Percentiles rank a stretch among this genome's conserved stretches.
These are phyloP conservation scores for Biscogniauxia mediterranea DNA, from an alignment of 2,329 filamentous ascomycete species.

Conservation along the genomic window DNA sequence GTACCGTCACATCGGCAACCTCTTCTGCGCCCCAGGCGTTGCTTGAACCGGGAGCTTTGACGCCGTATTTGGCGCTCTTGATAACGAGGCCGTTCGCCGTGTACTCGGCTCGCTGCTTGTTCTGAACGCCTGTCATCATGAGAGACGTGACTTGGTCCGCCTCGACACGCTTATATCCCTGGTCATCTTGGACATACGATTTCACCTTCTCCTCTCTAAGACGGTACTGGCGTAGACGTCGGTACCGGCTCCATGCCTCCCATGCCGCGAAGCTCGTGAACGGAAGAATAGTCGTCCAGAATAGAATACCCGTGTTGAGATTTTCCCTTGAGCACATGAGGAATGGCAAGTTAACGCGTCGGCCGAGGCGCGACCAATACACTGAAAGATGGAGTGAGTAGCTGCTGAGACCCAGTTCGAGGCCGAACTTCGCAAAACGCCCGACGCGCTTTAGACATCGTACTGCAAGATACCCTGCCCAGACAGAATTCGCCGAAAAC, in stretches of 20 bases:
- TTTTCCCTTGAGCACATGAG: slow-evolving; percentile 35
- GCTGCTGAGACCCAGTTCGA: slow-evolving; percentile 43
- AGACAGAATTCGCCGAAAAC: slow-evolving; percentile 37
- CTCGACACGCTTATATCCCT: slow-evolving; percentile 39
- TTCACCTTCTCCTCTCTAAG: slow-evolving; percentile 11
- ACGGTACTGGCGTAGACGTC: slow-evolving; percentile 8
- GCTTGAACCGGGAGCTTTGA: slow-evolving; percentile 31
- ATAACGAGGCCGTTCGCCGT: slow-evolving; percentile 45
- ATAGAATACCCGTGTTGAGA: slow-evolving; percentile 31
- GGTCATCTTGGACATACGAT: slow-evolving; percentile 17
- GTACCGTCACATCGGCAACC: slow-evolving; percentile 49
- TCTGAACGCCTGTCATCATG: slow-evolving; percentile 40
- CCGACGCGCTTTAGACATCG: slow-evolving; percentile 43
- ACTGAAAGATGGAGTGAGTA: slow-evolving; percentile 44
- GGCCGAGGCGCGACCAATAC: slow-evolving; percentile 46
- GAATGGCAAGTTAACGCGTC: slow-evolving; percentile 45
- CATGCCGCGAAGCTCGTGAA: slow-evolving; percentile 39
- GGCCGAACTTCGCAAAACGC: slow-evolving; percentile 40
- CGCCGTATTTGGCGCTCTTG: slow-evolving; percentile 48
- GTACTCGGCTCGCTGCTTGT: slow-evolving; percentile 36
- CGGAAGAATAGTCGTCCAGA: slow-evolving; percentile 40
- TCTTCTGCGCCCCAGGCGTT: slow-evolving; percentile 36
- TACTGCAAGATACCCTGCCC: slow-evolving; percentile 41
- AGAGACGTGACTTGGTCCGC: slow-evolving; percentile 46
- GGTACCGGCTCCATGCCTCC: slow-evolving; percentile 29